Percentiles rank a stretch among this genome's conserved stretches.
Conservation (phyloP, 2,329 filamentous ascomycete species). For the Berkeleyomyces basicola region DNA sequence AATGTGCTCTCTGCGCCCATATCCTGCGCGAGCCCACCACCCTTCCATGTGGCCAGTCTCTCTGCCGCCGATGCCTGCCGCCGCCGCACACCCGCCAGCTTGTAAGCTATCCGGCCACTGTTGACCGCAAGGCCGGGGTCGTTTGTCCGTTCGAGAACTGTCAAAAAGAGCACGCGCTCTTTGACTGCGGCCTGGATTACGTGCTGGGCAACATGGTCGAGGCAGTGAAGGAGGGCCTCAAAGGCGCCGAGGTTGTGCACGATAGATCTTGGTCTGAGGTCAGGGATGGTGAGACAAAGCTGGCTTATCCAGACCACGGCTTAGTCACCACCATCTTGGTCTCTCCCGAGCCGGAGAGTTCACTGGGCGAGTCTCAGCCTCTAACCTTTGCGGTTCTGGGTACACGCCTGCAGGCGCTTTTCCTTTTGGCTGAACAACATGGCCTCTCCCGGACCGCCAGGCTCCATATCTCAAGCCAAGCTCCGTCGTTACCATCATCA, state of each 20-base stretch:
- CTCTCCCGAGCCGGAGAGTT: background rate
- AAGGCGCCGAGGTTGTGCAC: conserved; percentile 20
- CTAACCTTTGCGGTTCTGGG: background rate
- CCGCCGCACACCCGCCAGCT: conserved; percentile 44
- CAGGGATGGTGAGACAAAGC: background rate
- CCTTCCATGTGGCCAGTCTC: conserved; percentile 62
- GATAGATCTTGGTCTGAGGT: background rate
- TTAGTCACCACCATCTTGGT: background rate
- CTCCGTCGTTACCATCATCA: background rate
- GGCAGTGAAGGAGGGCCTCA: conserved; percentile 37
- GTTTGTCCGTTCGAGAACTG: conserved; percentile 56
- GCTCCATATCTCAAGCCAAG: background rate
- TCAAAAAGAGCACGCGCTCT: conserved; percentile 52
- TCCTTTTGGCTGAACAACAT: background rate
- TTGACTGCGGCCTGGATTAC: conserved; percentile 64
- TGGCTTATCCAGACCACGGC: background rate
- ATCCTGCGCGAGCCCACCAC: conserved; percentile 54
- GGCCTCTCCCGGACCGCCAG: background rate
- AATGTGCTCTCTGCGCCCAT: conserved; percentile 58
- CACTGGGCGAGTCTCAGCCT: background rate
- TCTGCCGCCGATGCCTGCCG: conserved; percentile 64
- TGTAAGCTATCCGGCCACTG: conserved; percentile 60
- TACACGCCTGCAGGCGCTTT: conserved; percentile 1
- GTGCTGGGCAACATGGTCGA: conserved; percentile 56
- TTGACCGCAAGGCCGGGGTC: conserved; percentile 52